A percentile compares a stretch with the other conserved stretches of the same genome.
Evolutionary conservation across 2,329 filamentous ascomycete species (phyloP).

Genomic region (Colletotrichum paranaense): DNA sequence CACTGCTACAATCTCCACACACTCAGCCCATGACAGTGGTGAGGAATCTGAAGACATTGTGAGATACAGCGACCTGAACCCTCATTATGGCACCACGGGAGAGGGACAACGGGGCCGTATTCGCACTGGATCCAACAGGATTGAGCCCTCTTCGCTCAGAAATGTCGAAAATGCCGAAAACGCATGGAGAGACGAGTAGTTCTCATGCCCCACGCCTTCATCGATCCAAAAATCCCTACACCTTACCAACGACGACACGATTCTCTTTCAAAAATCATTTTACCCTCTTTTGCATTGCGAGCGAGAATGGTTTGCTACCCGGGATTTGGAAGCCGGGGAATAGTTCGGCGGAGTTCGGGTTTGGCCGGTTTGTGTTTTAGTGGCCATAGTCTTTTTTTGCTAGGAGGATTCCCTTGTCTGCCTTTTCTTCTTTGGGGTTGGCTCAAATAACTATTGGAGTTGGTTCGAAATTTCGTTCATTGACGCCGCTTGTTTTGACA

Average conservation of each 20-base stretch:
- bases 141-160: constrained; percentile 28
- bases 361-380: not conserved
- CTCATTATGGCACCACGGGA: constrained; percentile 25
- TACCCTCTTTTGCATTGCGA: constrained; percentile 11
- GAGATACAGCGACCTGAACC: constrained; percentile 27
- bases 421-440: not conserved
- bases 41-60: constrained; percentile 30
- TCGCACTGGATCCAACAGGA: not conserved
- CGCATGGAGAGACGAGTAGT: constrained; percentile 10
- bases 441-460: not conserved
- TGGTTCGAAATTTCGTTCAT: constrained; percentile 21
- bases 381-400: not conserved
- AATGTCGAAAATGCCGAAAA: constrained; percentile 3
- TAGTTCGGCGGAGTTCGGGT: not conserved
- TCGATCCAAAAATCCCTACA: not conserved
- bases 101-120: constrained; percentile 17
- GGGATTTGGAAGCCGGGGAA: not conserved
- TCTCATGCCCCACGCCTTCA: no score
- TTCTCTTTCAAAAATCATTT: not conserved
- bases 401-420: not conserved
- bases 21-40: constrained; percentile 19
- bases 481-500: constrained; percentile 21
- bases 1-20: not conserved
- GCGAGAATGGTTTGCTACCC: not conserved
- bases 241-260: not conserved